Conservation (phyloP, 2,329 filamentous ascomycete genomes). For the Xylaria sp. region DNA sequence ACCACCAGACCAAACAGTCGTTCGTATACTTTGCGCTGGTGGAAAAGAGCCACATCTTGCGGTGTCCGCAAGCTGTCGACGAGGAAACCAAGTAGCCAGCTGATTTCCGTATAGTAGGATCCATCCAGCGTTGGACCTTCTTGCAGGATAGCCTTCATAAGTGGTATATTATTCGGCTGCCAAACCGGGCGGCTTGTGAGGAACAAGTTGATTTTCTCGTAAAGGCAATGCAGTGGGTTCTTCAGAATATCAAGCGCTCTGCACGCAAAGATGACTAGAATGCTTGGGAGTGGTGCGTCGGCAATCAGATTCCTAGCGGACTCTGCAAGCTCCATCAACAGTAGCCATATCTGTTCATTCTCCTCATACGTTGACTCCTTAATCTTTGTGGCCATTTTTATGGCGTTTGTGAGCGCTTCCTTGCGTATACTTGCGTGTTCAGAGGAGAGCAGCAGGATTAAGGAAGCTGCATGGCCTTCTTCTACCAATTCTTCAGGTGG, state of each 20-base stretch:
- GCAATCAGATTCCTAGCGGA: conserved; percentile 70
- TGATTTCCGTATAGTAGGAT: conserved; percentile 49
- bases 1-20: conserved; percentile 55
- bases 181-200: conserved; percentile 82
- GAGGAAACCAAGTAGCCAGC: conserved; percentile 50
- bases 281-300: conserved; percentile 72
- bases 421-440: conserved; percentile 78
- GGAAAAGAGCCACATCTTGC: conserved; percentile 48
- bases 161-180: conserved; percentile 77
- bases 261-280: conserved; percentile 79
- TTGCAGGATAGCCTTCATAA: conserved; percentile 71
- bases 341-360: conserved; percentile 80
- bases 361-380: conserved; percentile 78
- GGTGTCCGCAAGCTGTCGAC: conserved; percentile 47
- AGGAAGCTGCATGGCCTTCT: conserved; percentile 75
- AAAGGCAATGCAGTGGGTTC: conserved; percentile 83
- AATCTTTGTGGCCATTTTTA: conserved; percentile 71
- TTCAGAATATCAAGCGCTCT: conserved; percentile 76
- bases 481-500: conserved; percentile 82
- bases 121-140: conserved; percentile 56
- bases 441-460: conserved; percentile 82
- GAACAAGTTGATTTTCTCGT: conserved; percentile 86
- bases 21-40: conserved; percentile 61
- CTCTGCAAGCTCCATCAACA: conserved; percentile 83
- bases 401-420: conserved; percentile 77